A percentile compares a stretch with the other conserved stretches of the same genome.
phyloP scores from a whole-genome alignment of 2,329 filamentous ascomycete species.

The Stachybotrys chartarum region DNA sequence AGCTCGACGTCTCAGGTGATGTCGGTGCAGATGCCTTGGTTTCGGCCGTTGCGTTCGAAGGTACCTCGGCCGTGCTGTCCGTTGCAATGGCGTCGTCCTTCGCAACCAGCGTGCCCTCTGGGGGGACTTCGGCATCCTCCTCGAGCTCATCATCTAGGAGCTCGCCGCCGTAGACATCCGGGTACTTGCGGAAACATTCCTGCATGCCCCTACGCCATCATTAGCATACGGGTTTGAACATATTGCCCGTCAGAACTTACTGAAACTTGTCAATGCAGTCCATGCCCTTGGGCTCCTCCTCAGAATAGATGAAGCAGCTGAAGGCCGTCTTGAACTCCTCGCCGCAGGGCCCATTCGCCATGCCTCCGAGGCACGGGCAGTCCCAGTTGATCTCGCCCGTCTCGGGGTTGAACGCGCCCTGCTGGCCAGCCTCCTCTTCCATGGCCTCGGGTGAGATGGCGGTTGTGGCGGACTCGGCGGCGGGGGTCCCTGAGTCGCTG shows the following conservation, averaged over 20 bases:
- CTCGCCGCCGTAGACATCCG: conserved; percentile 87
- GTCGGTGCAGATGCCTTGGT: conserved; percentile 2
- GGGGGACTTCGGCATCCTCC: conserved; percentile 15
- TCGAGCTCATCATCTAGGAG: conserved; percentile 65
- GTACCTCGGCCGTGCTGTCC: conserved; percentile 3
- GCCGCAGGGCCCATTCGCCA: conserved; percentile 93
- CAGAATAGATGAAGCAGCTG: conserved; percentile 96
- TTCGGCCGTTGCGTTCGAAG: neutral
- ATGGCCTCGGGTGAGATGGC: conserved; percentile 43
- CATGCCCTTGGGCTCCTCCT: conserved; percentile 93
- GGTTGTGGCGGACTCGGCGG: conserved; percentile 9
- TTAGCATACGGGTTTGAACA: conserved; percentile 9
- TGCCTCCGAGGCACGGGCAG: conserved; percentile 92
- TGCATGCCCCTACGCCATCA: conserved; percentile 71
- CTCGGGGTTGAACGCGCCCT: conserved; percentile 96
- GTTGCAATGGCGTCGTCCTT: neutral
- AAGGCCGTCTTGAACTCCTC: conserved; percentile 94
- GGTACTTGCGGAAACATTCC: conserved; percentile 88
- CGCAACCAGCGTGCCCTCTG: conserved; percentile 4
- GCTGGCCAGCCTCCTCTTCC: conserved; percentile 74
- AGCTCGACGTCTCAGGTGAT: conserved; percentile 1
- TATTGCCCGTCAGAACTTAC: conserved; percentile 42
- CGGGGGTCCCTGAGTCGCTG: no score
- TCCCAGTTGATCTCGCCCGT: conserved; percentile 99
- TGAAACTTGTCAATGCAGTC: conserved; percentile 98